A percentile compares a stretch with the other conserved stretches of the same genome.
Conservation (phyloP, 2,329 filamentous ascomycete genomes). For the Rutstroemia sp. region DNA sequence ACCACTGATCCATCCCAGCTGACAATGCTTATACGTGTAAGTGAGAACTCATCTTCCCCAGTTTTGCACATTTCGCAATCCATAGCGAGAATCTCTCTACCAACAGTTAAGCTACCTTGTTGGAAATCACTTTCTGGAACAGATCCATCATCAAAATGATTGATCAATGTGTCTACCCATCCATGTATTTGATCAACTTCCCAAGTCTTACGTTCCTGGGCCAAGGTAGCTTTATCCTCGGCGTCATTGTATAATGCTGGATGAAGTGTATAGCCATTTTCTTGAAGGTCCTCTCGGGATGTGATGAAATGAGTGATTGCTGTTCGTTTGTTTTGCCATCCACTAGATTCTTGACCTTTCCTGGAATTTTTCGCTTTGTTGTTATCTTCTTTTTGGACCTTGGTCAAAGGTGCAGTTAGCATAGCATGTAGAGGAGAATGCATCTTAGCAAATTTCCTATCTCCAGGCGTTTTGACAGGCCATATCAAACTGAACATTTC, state of each 20-base stretch:
- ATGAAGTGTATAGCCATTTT: slow-evolving; percentile 81
- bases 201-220: slow-evolving; percentile 43
- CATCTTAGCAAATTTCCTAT: slow-evolving; percentile 71
- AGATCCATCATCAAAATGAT: slow-evolving; percentile 56
- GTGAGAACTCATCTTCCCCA: slow-evolving; percentile 67
- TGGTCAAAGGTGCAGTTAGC: slow-evolving; percentile 65
- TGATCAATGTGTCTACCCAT: slow-evolving; percentile 76
- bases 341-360: slow-evolving; percentile 54
- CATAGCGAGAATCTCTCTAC: slow-evolving; percentile 69
- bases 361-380: slow-evolving; percentile 48
- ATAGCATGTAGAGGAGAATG: slow-evolving; percentile 85
- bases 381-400: slow-evolving; percentile 51
- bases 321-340: slow-evolving; percentile 69
- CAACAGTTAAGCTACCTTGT: slow-evolving; percentile 75
- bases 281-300: slow-evolving; percentile 63
- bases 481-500: slow-evolving; percentile 83
- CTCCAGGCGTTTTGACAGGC: slow-evolving; percentile 82
- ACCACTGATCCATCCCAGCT: slow-evolving; percentile 77
- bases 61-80: slow-evolving; percentile 99
- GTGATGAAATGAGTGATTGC: slow-evolving; percentile 75
- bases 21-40: slow-evolving; percentile 83
- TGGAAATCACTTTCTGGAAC: slow-evolving; percentile 66
- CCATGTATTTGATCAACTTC: slow-evolving; percentile 50
- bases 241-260: slow-evolving; percentile 60
- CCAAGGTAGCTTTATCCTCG: slow-evolving; percentile 46